These are phyloP conservation scores for Posidonia australis DNA, from an alignment of 106 monocot species.

Conservation along the genomic window DNA sequence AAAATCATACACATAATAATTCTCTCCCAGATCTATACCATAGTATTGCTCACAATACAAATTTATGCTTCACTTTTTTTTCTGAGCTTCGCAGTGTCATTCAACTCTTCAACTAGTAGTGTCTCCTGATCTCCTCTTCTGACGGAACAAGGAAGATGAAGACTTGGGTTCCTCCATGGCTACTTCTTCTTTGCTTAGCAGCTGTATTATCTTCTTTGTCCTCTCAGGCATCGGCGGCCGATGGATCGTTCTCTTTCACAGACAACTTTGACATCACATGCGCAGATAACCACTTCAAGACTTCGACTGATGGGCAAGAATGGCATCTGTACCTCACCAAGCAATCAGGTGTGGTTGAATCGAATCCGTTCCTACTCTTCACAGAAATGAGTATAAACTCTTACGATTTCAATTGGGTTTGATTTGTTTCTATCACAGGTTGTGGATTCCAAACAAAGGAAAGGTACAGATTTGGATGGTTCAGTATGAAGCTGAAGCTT, in stretches of 20 bases:
- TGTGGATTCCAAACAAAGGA: conserved; percentile 79
- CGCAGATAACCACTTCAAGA: conserved; percentile 68
- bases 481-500: conserved; percentile 98
- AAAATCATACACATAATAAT: background rate
- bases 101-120: background rate
- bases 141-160: background rate
- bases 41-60: no score
- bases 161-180: background rate
- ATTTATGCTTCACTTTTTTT: no score
- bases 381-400: no score
- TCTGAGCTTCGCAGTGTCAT: background rate
- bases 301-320: conserved; percentile 71
- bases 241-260: conserved; percentile 36
- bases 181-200: background rate
- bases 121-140: background rate
- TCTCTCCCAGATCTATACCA: conserved; percentile 1
- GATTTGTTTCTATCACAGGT: conserved; percentile 15
- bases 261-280: conserved; percentile 70
- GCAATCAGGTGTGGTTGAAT: conserved; percentile 42
- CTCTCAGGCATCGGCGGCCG: conserved; percentile 4
- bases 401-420: background rate
- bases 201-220: background rate
- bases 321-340: conserved; percentile 82
- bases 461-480: conserved; percentile 84
- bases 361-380: background rate